Evolutionary conservation across 2,329 filamentous ascomycete species (phyloP), one percentile per base, ranked within the genome.

Genomic region (Aureobasidium mangrovei): DNA sequence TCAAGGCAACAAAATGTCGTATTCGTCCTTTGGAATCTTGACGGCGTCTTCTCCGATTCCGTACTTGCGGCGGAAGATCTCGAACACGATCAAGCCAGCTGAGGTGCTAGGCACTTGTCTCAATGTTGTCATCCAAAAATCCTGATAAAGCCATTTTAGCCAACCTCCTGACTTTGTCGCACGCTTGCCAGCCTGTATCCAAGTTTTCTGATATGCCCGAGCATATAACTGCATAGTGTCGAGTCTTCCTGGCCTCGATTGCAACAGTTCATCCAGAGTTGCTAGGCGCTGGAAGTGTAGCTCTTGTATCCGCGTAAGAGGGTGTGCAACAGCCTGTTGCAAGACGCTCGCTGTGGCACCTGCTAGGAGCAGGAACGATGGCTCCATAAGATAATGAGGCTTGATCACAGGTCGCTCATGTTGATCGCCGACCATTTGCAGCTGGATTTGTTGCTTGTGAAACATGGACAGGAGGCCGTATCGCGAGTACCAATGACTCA

Each of bases 41-140:
- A 82, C 82, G 61, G 78, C 77, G 47, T 85, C 83, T 18, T 75
- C 74, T 2, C 78, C 76, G 56, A 79, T 74, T 1, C 83, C 83
- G 61, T 88, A 90, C 69, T 87, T 88, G 35, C 85, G 74, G 55
- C 86, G 74, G 36, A 89, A 81, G 42, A 91, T 65, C 69, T 91
- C 86, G 65, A 91, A 91, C 24, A 88, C 86, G 60, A 91, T 87
- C 56, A 91, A 66, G 0, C 85, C 86, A 0, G 86, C 86, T 57
- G 83, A 86, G 2, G 86, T 90, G 64, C 84, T 87, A 0, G 86
- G 86, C 2, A 88, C 84, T 68, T 89, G 85, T 4, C 84, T 74
- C 51, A 89, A 77, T 0, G 86, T 86, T 53, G 78, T 83, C 78
- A 80, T 80, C 76, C 85, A 82, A 65, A 90, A 89, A 9, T 82